Evolutionary conservation across 179 eudicot genomes (phyloP), one percentile per base, ranked within the genome.

Genomic region (Spinacia oleracea): DNA sequence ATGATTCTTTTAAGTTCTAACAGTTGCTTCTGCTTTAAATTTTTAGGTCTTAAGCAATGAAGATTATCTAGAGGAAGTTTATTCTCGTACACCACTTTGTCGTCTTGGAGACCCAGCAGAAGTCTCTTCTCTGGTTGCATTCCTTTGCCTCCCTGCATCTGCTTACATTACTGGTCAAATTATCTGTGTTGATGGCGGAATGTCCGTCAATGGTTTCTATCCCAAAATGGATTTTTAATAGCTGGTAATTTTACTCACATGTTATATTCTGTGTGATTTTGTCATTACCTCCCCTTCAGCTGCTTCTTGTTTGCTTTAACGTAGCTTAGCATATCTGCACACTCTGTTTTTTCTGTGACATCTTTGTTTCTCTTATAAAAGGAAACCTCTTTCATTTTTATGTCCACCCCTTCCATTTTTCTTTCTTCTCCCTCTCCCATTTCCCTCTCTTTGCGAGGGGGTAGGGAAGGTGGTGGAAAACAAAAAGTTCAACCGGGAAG

Each of bases 121-220:
- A 80, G 88, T 89, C 40, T 87, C 90, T 27, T 83, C 92, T 18
- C 32, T 89, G 81, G 87, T 84, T 21, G 92, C 92, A 40, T 89
- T 89, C 59, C 92, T 89, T 46, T 89, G 92, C 82, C 84, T 89
- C n/a, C 92, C 90, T 23, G 90, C 83, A 42, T 85, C 92, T 70
- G 86, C 89, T 51, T 87, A 85, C 71, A 81, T 89, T 60, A 89
- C 92, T 7, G 92, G 92, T 67, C 92, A 89, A 78, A 73, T 84
- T 42, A 86, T 89, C 70, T 81, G 83, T 77, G 81, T 89, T 12
- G 92, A 89, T 78, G 92, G 90, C 12, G 92, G 92, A 76, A 80
- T 87, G 84, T 71, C 87, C 42, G 74, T 87, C 68, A 84, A 87
- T 78, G 89, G 87, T 9, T 87, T 87, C 48, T 69, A 69, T 43